Evolutionary conservation across 495 filamentous ascomycete species (phyloP).

Genomic region (Geopyxis carbonaria): DNA sequence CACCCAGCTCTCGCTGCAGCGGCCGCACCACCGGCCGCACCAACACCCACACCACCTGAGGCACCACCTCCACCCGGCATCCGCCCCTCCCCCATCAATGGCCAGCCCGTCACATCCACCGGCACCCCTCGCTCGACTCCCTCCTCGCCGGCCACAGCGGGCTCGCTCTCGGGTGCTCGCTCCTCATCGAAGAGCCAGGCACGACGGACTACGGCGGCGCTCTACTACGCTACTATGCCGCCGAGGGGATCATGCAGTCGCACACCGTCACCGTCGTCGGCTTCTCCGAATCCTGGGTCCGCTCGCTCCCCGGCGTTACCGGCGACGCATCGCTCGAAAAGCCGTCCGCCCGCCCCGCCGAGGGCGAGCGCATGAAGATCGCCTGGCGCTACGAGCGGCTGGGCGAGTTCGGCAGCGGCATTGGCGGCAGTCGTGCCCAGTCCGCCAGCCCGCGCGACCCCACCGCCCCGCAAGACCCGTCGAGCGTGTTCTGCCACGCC

Average conservation of each 20-base stretch:
- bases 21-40: slow-evolving; percentile 25
- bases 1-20: slow-evolving; percentile 15
- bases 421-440: slow-evolving; percentile 35
- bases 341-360: no score
- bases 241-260: slow-evolving; percentile 82
- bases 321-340: slow-evolving; percentile 33
- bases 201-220: slow-evolving; percentile 86
- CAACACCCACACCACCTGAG: no score
- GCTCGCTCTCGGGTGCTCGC: slow-evolving; percentile 57
- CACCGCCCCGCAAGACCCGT: no score
- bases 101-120: slow-evolving; percentile 76
- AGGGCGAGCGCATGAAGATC: slow-evolving; percentile 84
- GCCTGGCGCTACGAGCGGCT: slow-evolving; percentile 91
- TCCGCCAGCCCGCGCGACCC: no score
- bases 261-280: slow-evolving; percentile 78
- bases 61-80: slow-evolving; percentile 50
- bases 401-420: slow-evolving; percentile 43
- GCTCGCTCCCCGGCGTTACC: slow-evolving; percentile 54
- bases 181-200: slow-evolving; percentile 80
- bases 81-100: slow-evolving; percentile 77
- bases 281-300: slow-evolving; percentile 57
- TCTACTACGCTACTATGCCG: slow-evolving; percentile 75
- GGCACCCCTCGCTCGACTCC: slow-evolving; percentile 69
- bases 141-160: slow-evolving; percentile 82
- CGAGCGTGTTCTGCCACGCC: slow-evolving; percentile 76